A percentile compares a stretch with the other conserved stretches of the same genome.
Conservation (phyloP, 495 filamentous ascomycete species). For the Chaetomium cochliodes region DNA sequence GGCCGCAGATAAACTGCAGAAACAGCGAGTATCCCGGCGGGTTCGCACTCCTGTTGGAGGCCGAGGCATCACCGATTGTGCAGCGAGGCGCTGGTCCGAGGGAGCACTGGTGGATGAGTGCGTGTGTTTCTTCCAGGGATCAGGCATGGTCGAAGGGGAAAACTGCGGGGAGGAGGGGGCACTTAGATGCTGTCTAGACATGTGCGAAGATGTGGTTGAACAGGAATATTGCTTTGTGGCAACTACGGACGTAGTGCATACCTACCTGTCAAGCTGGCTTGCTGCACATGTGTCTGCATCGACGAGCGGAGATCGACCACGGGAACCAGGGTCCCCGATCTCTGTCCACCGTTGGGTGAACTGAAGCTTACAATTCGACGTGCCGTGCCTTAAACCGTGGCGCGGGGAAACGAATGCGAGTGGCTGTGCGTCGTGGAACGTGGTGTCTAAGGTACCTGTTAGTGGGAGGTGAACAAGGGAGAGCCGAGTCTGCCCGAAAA, state of each 20-base stretch:
- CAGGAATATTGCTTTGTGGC: conserved; percentile 33
- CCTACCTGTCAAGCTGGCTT: conserved; percentile 25
- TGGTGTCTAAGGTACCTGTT: background rate
- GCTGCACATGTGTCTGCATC: conserved; percentile 16
- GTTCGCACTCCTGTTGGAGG: conserved; percentile 13
- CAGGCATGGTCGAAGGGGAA: conserved; percentile 19
- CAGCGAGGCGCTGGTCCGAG: conserved; percentile 11
- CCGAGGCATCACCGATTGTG: conserved; percentile 17
- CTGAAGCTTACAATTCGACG: too few species aligned
- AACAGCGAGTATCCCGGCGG: conserved; percentile 18
- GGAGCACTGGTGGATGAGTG: conserved; percentile 15
- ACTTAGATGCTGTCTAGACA: conserved; percentile 10
- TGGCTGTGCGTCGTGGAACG: conserved; percentile 19
- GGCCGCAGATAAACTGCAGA: conserved; percentile 23
- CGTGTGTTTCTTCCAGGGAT: conserved; percentile 28
- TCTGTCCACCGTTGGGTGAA: background rate
- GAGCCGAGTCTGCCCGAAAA: background rate
- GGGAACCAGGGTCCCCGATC: background rate
- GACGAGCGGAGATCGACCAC: conserved; percentile 10
- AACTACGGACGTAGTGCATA: conserved; percentile 37
- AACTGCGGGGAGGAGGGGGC: background rate
- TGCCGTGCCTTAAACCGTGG: background rate
- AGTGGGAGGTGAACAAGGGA: background rate
- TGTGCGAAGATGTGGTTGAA: conserved; percentile 32
- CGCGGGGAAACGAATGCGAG: background rate